Percentiles rank a stretch among this genome's conserved stretches.
phyloP scores from a whole-genome alignment of 2,329 filamentous ascomycete genomes.

The Colletotrichum spinosum region DNA sequence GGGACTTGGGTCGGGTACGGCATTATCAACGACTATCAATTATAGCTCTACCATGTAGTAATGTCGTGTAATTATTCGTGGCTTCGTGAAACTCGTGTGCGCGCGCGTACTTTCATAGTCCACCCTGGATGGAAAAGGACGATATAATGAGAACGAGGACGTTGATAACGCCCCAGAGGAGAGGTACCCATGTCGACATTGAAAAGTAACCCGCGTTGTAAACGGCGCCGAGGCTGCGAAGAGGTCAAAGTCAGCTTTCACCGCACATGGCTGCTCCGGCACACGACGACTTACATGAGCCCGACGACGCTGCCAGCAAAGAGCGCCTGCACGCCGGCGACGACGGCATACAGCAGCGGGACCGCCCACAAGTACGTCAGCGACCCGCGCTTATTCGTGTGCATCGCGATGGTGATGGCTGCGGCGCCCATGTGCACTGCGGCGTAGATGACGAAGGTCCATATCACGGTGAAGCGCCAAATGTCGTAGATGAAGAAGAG shows the following conservation, averaged over 20 bases:
- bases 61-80: background rate
- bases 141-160: slow-evolving; percentile 85
- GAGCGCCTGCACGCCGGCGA: slow-evolving; percentile 81
- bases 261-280: background rate
- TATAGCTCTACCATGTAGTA: slow-evolving; percentile 33
- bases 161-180: slow-evolving; percentile 88
- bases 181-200: slow-evolving; percentile 95
- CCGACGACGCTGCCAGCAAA: slow-evolving; percentile 86
- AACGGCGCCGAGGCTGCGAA: slow-evolving; percentile 76
- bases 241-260: slow-evolving; percentile 22
- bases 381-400: slow-evolving; percentile 68
- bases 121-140: slow-evolving; percentile 93
- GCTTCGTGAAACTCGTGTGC: background rate
- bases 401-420: slow-evolving; percentile 77
- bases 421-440: slow-evolving; percentile 80
- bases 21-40: slow-evolving; percentile 22
- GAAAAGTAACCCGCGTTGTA: slow-evolving; percentile 86
- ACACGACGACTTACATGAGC: slow-evolving; percentile 70
- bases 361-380: slow-evolving; percentile 77
- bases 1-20: slow-evolving; percentile 13
- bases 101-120: slow-evolving; percentile 65
- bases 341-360: slow-evolving; percentile 75
- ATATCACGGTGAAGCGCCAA: slow-evolving; percentile 88
- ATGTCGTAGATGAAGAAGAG: slow-evolving; percentile 83
- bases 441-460: slow-evolving; percentile 85